Conservation (phyloP, 306 rosid species). For the Cucurbita ficifolia region DNA sequence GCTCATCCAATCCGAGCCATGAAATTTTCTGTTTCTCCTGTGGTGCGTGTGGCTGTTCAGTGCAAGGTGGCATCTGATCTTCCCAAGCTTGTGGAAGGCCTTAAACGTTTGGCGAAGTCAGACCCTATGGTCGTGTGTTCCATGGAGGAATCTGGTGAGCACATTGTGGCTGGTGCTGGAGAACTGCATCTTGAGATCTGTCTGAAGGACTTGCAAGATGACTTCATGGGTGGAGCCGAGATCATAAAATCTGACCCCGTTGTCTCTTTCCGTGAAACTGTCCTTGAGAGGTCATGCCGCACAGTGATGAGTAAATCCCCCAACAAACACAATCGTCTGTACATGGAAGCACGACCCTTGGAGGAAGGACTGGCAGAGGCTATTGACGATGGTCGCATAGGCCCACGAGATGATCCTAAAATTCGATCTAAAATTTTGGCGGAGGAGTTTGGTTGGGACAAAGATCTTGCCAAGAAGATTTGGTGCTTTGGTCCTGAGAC, state of each 20-base stretch:
- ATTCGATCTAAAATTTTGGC: slow-evolving; percentile 46
- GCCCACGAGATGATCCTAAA: slow-evolving; percentile 78
- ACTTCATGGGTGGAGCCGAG: slow-evolving; percentile 92
- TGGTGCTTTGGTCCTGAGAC: slow-evolving; percentile 93
- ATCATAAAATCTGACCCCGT: slow-evolving; percentile 76
- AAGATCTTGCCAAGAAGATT: slow-evolving; percentile 77
- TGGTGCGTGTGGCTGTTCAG: slow-evolving; percentile 84
- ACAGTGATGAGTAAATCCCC: slow-evolving; percentile 95
- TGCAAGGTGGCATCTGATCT: slow-evolving; percentile 93
- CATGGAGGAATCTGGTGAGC: slow-evolving; percentile 88
- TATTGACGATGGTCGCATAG: slow-evolving; percentile 63
- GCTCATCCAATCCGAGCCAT: slow-evolving; percentile 87
- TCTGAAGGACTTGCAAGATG: slow-evolving; percentile 80
- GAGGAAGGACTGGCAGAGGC: slow-evolving; percentile 75
- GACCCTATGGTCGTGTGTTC: slow-evolving; percentile 91
- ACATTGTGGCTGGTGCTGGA: slow-evolving; percentile 92
- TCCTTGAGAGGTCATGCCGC: slow-evolving; percentile 57
- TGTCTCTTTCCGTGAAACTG: slow-evolving; percentile 89
- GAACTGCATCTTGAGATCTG: slow-evolving; percentile 93
- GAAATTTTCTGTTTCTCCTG: slow-evolving; percentile 90
- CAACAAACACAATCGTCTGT: slow-evolving; percentile 78
- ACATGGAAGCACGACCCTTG: slow-evolving; percentile 80
- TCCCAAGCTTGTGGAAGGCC: slow-evolving; percentile 93
- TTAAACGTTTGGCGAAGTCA: slow-evolving; percentile 80
- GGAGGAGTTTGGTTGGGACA: slow-evolving; percentile 64